Evolutionary conservation across 2,329 filamentous ascomycete species (phyloP), one percentile per base, ranked within the genome.

Genomic region (Sarocladium brachiariae): DNA sequence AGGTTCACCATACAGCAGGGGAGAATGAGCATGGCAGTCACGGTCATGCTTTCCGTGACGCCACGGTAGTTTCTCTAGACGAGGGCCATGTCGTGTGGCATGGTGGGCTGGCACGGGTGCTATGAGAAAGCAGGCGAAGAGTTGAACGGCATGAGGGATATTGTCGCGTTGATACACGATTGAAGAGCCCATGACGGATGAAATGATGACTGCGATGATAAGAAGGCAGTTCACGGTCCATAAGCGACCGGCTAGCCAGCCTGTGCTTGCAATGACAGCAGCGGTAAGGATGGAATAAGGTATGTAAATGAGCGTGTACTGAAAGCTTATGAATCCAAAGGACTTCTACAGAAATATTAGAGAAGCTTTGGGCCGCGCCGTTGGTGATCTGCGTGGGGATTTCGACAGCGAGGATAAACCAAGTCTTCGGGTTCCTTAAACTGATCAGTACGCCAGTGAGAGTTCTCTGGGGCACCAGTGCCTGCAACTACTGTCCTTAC

Each of bases 41-140:
- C 73, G 6, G 77, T 79, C 70, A 78, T 77, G 62, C 80, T 81
- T 67, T 81, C 81, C 27, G 77, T 79, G 18, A 78, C 74, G 14
- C 78, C 78, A 11, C 73, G 70, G 55, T 73, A 77, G 58, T 81
- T 81, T 14, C 74, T 69, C 58, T 77, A 74, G 3, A 80, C 72
- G 0, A 81, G 70, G 0, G 77, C 73, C 63, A 81, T 70, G 10
- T 71, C 70, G 1, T 83, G 69, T 0, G 79, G 78, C 63, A 82
- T 70, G 2, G 73, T 73, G 0, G n/a, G 75, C 69, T 0, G 78
- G 73, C 0, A 77, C 77, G 0, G 75, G 73, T 1, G 73, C 73
- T 3, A 82, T 67, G 9, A 81, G 62, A 57, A 81, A 82, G 61
- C 81, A 82, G 2, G 75, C 78, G 27, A 81, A 72, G 0, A 82